Percentiles rank a stretch among this genome's conserved stretches.
These are phyloP conservation scores for Tuber microsphaerosporum DNA, from an alignment of 495 filamentous ascomycete species.

Conservation along the genomic window DNA sequence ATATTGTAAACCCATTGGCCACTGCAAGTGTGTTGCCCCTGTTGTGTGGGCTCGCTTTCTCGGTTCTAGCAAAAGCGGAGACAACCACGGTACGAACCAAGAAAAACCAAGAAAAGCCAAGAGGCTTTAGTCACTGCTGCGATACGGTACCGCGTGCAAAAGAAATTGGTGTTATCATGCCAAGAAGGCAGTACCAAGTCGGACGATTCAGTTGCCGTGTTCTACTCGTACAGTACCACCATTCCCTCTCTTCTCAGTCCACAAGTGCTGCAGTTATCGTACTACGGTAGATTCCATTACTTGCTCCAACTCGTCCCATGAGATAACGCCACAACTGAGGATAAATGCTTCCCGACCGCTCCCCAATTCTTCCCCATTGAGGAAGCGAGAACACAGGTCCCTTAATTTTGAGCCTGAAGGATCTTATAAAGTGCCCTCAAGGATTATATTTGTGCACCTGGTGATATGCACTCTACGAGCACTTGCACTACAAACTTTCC, in stretches of 20 bases:
- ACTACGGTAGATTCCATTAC: background rate
- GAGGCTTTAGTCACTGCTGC: background rate
- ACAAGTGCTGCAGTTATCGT: background rate
- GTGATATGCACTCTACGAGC: no score
- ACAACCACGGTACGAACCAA: background rate
- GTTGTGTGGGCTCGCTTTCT: background rate
- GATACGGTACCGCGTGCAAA: background rate
- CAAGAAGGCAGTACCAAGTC: background rate
- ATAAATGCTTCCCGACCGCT: background rate
- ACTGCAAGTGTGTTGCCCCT: background rate
- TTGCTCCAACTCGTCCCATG: background rate
- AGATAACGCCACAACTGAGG: background rate
- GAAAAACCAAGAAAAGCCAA: background rate
- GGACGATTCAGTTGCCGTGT: background rate
- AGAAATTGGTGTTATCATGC: background rate
- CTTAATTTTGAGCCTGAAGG: background rate
- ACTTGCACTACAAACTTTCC: background rate
- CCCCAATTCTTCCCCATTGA: background rate
- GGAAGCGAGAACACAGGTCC: background rate
- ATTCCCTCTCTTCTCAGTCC: background rate
- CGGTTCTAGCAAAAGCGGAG: background rate
- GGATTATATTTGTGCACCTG: background rate
- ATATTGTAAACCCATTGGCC: background rate
- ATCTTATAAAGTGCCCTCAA: background rate
- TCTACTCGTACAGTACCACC: background rate